phyloP scores from a whole-genome alignment of 495 filamentous ascomycete species.

The Podospora didyma region DNA sequence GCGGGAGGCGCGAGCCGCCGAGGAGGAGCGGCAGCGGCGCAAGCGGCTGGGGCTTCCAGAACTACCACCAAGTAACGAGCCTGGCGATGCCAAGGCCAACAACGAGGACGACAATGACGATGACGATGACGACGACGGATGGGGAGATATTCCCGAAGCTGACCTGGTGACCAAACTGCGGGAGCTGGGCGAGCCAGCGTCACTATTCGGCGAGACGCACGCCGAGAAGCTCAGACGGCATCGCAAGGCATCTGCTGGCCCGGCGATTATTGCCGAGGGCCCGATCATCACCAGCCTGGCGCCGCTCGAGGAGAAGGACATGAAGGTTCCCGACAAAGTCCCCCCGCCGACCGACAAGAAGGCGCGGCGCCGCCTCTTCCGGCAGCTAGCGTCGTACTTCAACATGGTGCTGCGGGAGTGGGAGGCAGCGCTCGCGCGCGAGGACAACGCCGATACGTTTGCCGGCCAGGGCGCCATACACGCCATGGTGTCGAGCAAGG shows the following conservation, averaged over 20 bases:
- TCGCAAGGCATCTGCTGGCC: slow-evolving; percentile 40
- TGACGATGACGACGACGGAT: slow-evolving; percentile 22
- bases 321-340: slow-evolving; percentile 67
- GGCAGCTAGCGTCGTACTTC: slow-evolving; percentile 90
- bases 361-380: slow-evolving; percentile 63
- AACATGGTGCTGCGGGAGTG: slow-evolving; percentile 88
- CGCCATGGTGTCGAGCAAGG: slow-evolving; percentile 74
- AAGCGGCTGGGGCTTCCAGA: slow-evolving; percentile 66
- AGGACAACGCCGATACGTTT: slow-evolving; percentile 67
- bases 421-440: slow-evolving; percentile 70
- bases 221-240: slow-evolving; percentile 64
- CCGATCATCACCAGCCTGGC: slow-evolving; percentile 66
- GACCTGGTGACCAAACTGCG: slow-evolving; percentile 66
- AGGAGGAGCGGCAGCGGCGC: slow-evolving; percentile 46
- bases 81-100: slow-evolving; percentile 21
- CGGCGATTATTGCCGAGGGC: slow-evolving; percentile 44
- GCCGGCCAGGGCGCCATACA: slow-evolving; percentile 71
- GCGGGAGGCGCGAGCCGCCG: slow-evolving; percentile 66
- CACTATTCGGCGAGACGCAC: slow-evolving; percentile 83
- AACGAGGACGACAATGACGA: slow-evolving; percentile 46
- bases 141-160: slow-evolving; percentile 59
- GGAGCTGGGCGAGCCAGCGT: slow-evolving; percentile 64
- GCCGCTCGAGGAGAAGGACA: slow-evolving; percentile 75
- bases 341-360: slow-evolving; percentile 52
- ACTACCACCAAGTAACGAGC: slow-evolving; percentile 38